phyloP scores from a whole-genome alignment of 345 rosid species.

The Rhodamnia rubescens region DNA sequence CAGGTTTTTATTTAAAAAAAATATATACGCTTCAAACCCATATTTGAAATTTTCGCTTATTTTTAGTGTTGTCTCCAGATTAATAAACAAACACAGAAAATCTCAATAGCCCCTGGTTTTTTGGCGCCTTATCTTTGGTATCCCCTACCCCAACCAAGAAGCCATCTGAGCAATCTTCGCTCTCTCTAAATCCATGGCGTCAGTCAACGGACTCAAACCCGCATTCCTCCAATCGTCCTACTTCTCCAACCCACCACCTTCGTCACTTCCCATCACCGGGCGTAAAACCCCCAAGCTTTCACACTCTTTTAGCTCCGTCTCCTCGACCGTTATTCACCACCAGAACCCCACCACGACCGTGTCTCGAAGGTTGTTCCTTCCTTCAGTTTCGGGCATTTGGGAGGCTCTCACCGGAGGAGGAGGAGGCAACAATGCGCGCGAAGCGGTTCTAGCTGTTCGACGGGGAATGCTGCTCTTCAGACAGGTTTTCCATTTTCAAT shows the following conservation, averaged over 20 bases:
- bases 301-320: not conserved
- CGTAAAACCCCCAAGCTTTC: not conserved
- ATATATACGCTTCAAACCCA: too few species aligned
- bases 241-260: not conserved
- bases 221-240: not conserved
- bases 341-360: constrained; percentile 22
- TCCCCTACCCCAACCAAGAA: not conserved
- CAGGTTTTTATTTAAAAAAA: too few species aligned
- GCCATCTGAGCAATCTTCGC: constrained; percentile 14
- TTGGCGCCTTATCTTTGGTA: not conserved
- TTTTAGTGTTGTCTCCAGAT: not conserved
- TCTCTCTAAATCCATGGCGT: constrained; percentile 11
- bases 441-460: constrained; percentile 48
- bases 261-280: not conserved
- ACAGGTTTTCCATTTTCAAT: constrained; percentile 21
- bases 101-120: not conserved
- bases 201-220: not conserved
- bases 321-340: not conserved
- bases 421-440: constrained; percentile 42
- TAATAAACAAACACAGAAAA: not conserved
- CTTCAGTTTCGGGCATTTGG: constrained; percentile 79
- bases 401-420: constrained; percentile 73
- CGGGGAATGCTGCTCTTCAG: constrained; percentile 76
- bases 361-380: constrained; percentile 54
- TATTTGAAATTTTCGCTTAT: too few species aligned